A percentile compares a stretch with the other conserved stretches of the same genome.
phyloP scores from a whole-genome alignment of 345 rosid genomes.

The Citrus glauca region DNA sequence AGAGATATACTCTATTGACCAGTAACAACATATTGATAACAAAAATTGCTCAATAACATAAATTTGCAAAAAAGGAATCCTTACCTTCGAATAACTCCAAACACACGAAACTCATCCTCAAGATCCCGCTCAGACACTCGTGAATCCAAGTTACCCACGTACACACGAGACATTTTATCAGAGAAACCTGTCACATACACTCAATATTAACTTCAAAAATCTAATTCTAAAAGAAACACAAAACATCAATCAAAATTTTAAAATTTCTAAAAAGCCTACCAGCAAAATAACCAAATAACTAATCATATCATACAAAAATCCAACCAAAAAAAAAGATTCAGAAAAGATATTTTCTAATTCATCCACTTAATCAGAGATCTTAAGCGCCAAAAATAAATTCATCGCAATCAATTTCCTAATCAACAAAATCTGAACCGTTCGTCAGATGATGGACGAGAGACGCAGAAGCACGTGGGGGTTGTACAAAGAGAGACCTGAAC shows the following conservation, averaged over 20 bases:
- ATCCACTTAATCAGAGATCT: neutral
- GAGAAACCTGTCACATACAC: slow-evolving; percentile 19
- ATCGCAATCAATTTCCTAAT: neutral
- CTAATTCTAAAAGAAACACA: neutral
- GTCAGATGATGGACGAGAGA: neutral
- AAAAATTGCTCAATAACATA: neutral
- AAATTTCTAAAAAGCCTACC: neutral
- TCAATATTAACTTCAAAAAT: neutral
- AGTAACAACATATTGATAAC: too few species aligned
- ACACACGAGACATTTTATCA: slow-evolving; percentile 64
- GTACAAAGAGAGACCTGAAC: slow-evolving; percentile 10
- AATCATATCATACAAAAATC: neutral
- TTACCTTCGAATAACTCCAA: slow-evolving; percentile 65
- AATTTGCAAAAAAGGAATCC: neutral
- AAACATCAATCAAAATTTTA: neutral
- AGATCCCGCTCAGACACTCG: slow-evolving; percentile 73
- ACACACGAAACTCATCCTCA: slow-evolving; percentile 69
- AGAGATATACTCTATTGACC: neutral
- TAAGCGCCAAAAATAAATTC: neutral
- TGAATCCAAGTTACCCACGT: slow-evolving; percentile 76
- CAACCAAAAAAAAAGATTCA: neutral
- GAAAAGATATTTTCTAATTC: neutral
- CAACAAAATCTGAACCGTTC: neutral
- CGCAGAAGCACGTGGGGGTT: neutral
- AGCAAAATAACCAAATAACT: neutral